Evolutionary conservation across 2,329 filamentous ascomycete genomes (phyloP), one percentile per base, ranked within the genome.

Genomic region (Neofusicoccum ribis): DNA sequence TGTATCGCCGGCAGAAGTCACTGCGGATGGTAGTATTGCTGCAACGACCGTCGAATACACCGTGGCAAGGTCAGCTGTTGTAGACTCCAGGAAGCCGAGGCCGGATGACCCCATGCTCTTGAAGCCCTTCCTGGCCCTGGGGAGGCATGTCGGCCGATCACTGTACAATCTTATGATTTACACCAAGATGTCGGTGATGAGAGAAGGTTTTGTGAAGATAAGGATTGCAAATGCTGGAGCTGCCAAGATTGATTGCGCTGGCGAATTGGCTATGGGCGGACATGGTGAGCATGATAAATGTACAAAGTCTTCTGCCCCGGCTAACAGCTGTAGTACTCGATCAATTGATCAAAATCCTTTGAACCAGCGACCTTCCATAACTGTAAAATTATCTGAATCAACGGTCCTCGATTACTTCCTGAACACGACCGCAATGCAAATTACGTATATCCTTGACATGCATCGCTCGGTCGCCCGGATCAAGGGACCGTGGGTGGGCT

Each of bases 161-260:
- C 6, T 62, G 8, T 62, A 62, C 20, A 50, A 12, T 3, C 23
- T 62, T 9, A 62, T 62, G 59, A 62, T 50, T 11, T 62, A 51
- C 20, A 62, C 59, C 20, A 62, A 62, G 46, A 62, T 62, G 59
- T 50, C 47, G 8, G 36, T 51, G 6, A 51, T 62, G 59, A 62
- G 59, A 34, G 46, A 62, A 49, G 59, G 59, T 5, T 51, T 62
- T 6, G 46, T 62, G 36, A 46, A 46, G 46, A 17, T 62, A 1
- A 50, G 47, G 15, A 51, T 62, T 14, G 6, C n/a, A 2, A 43
- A 62, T 37, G 31, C 20, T 1, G 46, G 7, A 12, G 23, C n/a
- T 20, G 44, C 37, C 11, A 62, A 62, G 59, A 12, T 62, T 20
- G 59, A 62, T 14, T 60, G 47, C 17, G 46, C 59, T n/a, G 56